Evolutionary conservation across 83 land plant species (phyloP).

Genomic region (Picea abies): DNA sequence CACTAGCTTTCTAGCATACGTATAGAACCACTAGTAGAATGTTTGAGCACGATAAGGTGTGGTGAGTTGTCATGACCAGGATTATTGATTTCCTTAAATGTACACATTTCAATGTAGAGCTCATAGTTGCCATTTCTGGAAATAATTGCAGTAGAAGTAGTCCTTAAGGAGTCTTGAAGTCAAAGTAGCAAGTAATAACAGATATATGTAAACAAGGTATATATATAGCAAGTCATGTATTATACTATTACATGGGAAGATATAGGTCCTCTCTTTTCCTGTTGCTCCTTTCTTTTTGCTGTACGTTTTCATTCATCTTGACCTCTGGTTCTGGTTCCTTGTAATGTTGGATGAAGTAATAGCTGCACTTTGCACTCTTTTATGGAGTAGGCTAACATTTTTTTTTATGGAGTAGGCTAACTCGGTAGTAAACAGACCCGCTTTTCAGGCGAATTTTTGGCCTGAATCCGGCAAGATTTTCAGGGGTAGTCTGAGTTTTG

Average conservation of each 20-base stretch:
- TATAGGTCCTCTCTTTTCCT: background rate
- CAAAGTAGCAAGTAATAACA: conserved; percentile 2
- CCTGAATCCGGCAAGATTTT: too few species aligned
- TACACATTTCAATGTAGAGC: background rate
- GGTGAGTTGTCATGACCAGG: too few species aligned
- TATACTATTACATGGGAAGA: background rate
- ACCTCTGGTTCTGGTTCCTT: too few species aligned
- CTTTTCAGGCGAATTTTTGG: too few species aligned
- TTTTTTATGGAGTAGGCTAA: too few species aligned
- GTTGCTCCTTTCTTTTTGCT: background rate
- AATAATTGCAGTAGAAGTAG: background rate
- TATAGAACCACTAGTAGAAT: background rate
- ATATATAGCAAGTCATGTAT: background rate
- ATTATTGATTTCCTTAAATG: background rate
- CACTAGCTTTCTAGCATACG: background rate
- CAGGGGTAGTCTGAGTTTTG: too few species aligned
- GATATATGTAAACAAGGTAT: background rate
- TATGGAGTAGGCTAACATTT: too few species aligned
- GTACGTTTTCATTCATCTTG: background rate
- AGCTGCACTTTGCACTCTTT: too few species aligned
- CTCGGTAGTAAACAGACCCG: too few species aligned
- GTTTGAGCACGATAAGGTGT: background rate
- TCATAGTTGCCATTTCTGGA: background rate
- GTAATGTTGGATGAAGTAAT: too few species aligned
- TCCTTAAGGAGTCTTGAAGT: background rate